Conservation (phyloP, 2,329 filamentous ascomycete species). For the Neopestalotiopsis sp. region DNA sequence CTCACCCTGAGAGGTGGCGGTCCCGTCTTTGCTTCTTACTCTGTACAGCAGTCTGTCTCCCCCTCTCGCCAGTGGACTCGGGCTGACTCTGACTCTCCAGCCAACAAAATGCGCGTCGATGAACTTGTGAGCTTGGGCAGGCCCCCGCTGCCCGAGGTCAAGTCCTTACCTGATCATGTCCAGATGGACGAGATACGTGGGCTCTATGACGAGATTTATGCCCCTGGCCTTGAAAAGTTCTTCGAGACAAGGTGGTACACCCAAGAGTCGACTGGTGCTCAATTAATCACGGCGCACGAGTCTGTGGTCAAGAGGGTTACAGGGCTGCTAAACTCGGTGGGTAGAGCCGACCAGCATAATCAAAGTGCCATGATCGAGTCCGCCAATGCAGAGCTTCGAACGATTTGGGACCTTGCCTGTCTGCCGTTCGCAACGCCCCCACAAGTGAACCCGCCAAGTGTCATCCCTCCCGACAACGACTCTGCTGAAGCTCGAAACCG, state of each 20-base stretch:
- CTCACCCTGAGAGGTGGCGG: constrained; percentile 57
- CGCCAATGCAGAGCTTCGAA: constrained; percentile 58
- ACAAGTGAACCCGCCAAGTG: constrained; percentile 37
- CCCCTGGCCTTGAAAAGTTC: constrained; percentile 73
- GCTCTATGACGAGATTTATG: constrained; percentile 78
- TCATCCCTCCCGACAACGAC: constrained; percentile 60
- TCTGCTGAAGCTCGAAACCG: constrained; percentile 69
- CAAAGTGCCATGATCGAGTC: constrained; percentile 58
- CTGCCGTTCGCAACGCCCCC: constrained; percentile 48
- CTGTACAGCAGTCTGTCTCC: constrained; percentile 35
- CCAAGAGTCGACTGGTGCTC: constrained; percentile 45
- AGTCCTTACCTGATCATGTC: constrained; percentile 55
- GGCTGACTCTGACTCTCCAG: constrained; percentile 53
- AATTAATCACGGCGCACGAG: constrained; percentile 55
- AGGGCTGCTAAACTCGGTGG: constrained; percentile 63
- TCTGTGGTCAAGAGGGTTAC: constrained; percentile 70
- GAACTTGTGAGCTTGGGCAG: constrained; percentile 71
- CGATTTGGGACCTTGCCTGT: constrained; percentile 65
- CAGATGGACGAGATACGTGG: constrained; percentile 70
- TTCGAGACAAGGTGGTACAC: constrained; percentile 87
- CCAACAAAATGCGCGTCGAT: constrained; percentile 73
- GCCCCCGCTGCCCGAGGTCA: constrained; percentile 60
- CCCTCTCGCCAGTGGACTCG: constrained; percentile 35
- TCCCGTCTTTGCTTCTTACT: constrained; percentile 41
- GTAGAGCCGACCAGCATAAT: constrained; percentile 54